These are phyloP conservation scores for Lactarius sanguifluus DNA, from an alignment of 768 basidiomycete genomes.

Conservation along the genomic window DNA sequence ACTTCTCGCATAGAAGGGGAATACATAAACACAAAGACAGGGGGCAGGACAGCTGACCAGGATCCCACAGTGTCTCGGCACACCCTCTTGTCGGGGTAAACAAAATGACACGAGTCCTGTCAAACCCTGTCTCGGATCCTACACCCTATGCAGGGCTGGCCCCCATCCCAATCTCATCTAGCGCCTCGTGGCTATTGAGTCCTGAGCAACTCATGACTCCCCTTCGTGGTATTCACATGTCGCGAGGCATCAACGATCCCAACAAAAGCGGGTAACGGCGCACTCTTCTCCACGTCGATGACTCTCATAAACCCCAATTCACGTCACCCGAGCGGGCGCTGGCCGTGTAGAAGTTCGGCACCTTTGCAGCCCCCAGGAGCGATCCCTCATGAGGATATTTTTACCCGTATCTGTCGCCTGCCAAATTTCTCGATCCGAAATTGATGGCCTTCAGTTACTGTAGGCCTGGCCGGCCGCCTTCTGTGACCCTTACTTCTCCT, in stretches of 20 bases:
- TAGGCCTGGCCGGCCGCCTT: constrained; percentile 5
- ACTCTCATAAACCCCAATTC: constrained; percentile 20
- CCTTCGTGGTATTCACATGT: constrained; percentile 23
- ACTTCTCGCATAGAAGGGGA: background rate
- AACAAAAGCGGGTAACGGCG: constrained; percentile 17
- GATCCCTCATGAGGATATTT: constrained; percentile 6
- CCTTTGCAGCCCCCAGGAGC: constrained; percentile 2
- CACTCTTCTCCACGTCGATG: background rate
- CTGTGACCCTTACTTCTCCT: background rate
- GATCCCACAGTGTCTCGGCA: constrained; percentile 14
- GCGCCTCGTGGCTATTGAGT: constrained; percentile 18
- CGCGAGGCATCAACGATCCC: background rate
- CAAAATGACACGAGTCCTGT: constrained; percentile 13
- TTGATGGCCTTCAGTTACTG: background rate
- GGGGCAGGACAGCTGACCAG: constrained; percentile 13
- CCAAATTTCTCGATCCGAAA: constrained; percentile 14
- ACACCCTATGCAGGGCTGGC: background rate
- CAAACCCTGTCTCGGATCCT: background rate
- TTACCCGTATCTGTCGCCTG: background rate
- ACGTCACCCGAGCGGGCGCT: constrained; percentile 11
- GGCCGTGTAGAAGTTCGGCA: constrained; percentile 10
- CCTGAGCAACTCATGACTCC: constrained; percentile 1
- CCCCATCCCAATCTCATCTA: background rate
- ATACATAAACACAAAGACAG: background rate
- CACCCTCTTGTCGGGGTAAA: constrained; percentile 7